Percentiles rank a stretch among this genome's conserved stretches.
These are phyloP conservation scores for Aspergillus intermedius DNA, from an alignment of 2,329 filamentous ascomycete genomes.

Conservation along the genomic window DNA sequence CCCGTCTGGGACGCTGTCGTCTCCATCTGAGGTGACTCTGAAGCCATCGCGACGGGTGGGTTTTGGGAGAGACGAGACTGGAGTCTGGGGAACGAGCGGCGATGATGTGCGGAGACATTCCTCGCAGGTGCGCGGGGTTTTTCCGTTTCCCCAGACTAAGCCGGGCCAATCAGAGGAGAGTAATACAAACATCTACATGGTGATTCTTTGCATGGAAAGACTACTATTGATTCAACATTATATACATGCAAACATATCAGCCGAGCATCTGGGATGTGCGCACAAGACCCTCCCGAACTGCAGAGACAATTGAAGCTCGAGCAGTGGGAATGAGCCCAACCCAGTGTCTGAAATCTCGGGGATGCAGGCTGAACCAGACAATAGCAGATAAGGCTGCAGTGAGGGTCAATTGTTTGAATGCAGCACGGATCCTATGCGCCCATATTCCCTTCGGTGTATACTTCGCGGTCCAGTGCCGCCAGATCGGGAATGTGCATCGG, in stretches of 20 bases:
- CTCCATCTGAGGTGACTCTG: conserved; percentile 28
- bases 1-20: conserved; percentile 17
- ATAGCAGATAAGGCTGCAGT: conserved; percentile 12
- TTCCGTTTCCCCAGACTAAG: conserved; percentile 27
- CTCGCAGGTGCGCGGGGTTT: conserved; percentile 24
- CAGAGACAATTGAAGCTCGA: conserved; percentile 9
- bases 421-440: conserved; percentile 19
- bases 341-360: conserved; percentile 3
- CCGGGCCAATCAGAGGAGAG: conserved; percentile 12
- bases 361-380: conserved; percentile 6
- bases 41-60: conserved; percentile 20
- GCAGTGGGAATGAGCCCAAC: conserved; percentile 6
- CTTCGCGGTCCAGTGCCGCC: conserved; percentile 48
- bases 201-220: neutral
- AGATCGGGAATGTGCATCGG: conserved; percentile 48
- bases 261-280: neutral
- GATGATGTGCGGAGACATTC: conserved; percentile 32
- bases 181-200: neutral
- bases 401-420: conserved; percentile 15
- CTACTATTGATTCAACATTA: too few relatives aligned
- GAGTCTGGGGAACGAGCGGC: conserved; percentile 8
- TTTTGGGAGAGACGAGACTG: conserved; percentile 3
- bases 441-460: conserved; percentile 45
- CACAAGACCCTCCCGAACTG: conserved; percentile 1
- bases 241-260: neutral